phyloP scores from a whole-genome alignment of 306 rosid species.

The Pyrus bretschneideri region DNA sequence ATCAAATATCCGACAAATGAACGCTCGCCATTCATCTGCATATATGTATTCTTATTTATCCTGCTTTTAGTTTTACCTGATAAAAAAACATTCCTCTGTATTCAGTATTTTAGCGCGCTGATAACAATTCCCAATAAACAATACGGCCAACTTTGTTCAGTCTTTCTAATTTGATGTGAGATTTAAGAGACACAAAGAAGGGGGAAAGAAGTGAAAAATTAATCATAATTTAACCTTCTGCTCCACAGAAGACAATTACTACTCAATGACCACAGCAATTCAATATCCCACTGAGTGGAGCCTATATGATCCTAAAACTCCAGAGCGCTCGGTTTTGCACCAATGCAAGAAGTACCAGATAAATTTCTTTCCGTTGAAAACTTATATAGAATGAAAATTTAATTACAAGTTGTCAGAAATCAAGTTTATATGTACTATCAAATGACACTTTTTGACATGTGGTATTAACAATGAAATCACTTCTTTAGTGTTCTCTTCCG shows the following conservation, averaged over 20 bases:
- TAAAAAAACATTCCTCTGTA: not conserved
- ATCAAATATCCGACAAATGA: not conserved
- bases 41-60: not conserved
- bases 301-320: too few relatives aligned
- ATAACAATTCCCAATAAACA: not conserved
- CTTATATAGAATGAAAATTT: conserved; percentile 17
- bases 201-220: not conserved
- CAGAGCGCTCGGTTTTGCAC: too few relatives aligned
- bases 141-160: not conserved
- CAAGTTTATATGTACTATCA: conserved; percentile 28
- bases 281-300: not conserved
- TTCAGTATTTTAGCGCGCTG: not conserved
- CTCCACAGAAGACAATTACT: not conserved
- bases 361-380: not conserved
- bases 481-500: conserved; percentile 19
- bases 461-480: conserved; percentile 44
- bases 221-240: not conserved
- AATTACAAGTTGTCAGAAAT: conserved; percentile 31
- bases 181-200: not conserved
- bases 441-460: conserved; percentile 30
- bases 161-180: not conserved
- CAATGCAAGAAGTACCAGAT: not conserved
- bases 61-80: not conserved
- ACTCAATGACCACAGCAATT: not conserved
- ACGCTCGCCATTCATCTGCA: not conserved